Percentiles rank a stretch among this genome's conserved stretches.
These are phyloP conservation scores for Fusarium sp. DNA, from an alignment of 2,329 filamentous ascomycete genomes.

Conservation along the genomic window DNA sequence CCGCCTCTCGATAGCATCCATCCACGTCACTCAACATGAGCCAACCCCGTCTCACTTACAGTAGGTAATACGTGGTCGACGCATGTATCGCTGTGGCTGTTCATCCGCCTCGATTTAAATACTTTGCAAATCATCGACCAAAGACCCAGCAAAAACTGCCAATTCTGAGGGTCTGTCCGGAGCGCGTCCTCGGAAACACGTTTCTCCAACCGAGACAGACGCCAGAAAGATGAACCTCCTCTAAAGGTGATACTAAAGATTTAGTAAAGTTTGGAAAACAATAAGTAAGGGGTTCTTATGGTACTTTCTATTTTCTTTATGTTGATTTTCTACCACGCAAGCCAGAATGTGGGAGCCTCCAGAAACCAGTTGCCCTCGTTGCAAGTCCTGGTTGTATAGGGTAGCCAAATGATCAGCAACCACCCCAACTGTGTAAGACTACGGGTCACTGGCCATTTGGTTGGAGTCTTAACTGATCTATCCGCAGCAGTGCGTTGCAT, in stretches of 20 bases:
- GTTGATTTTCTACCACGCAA: background rate
- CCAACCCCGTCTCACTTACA: slow-evolving; percentile 32
- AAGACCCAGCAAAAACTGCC: background rate
- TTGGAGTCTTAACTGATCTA: too few species aligned
- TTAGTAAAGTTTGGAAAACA: background rate
- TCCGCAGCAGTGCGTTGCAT: too few species aligned
- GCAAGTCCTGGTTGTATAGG: background rate
- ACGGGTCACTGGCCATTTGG: too few species aligned
- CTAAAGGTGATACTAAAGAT: background rate
- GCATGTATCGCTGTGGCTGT: background rate
- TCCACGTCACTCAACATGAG: slow-evolving; percentile 35
- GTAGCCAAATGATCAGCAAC: background rate
- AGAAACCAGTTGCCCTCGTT: background rate
- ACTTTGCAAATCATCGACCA: background rate
- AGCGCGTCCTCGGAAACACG: background rate
- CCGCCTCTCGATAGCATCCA: slow-evolving; percentile 32
- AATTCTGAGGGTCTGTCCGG: background rate
- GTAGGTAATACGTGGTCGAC: slow-evolving; percentile 4
- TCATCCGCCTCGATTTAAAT: background rate
- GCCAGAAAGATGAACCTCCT: background rate
- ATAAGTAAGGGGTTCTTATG: background rate
- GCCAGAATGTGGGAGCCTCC: background rate
- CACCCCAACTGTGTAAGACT: too few species aligned
- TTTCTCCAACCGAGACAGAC: background rate
- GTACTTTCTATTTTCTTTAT: background rate